Evolutionary conservation across 2,329 filamentous ascomycete genomes (phyloP).

Genomic region (Trichoderma sp.): DNA sequence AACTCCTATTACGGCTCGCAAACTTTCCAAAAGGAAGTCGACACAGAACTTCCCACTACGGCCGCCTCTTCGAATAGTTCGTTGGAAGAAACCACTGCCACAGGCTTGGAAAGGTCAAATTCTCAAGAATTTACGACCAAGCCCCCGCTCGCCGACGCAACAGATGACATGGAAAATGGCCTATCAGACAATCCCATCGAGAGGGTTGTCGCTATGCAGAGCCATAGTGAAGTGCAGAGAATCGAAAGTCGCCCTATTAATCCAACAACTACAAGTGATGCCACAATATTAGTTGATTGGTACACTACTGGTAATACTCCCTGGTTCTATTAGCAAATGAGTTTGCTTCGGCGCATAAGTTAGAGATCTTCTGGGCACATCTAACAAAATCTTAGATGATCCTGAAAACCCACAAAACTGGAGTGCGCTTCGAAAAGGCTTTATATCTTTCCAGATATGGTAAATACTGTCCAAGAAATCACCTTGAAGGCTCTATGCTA

Average conservation of each 20-base stretch:
- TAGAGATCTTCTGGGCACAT: too few species aligned
- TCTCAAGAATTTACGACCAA: background rate
- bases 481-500: background rate
- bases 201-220: background rate
- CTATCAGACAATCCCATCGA: background rate
- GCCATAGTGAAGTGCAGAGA: background rate
- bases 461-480: background rate
- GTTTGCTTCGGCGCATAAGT: too few species aligned
- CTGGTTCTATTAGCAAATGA: too few species aligned
- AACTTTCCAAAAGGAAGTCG: background rate
- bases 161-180: background rate
- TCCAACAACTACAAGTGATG: background rate
- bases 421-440: background rate
- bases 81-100: background rate
- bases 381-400: background rate
- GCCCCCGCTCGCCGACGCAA: background rate
- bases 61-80: background rate
- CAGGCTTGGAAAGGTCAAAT: background rate
- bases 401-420: background rate
- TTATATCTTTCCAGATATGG: background rate
- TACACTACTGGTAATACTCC: background rate
- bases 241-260: background rate
- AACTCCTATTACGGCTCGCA: background rate
- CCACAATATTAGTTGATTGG: background rate
- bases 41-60: background rate